Conservation (phyloP, 768 basidiomycete genomes). For the Tremella fuciformis region DNA sequence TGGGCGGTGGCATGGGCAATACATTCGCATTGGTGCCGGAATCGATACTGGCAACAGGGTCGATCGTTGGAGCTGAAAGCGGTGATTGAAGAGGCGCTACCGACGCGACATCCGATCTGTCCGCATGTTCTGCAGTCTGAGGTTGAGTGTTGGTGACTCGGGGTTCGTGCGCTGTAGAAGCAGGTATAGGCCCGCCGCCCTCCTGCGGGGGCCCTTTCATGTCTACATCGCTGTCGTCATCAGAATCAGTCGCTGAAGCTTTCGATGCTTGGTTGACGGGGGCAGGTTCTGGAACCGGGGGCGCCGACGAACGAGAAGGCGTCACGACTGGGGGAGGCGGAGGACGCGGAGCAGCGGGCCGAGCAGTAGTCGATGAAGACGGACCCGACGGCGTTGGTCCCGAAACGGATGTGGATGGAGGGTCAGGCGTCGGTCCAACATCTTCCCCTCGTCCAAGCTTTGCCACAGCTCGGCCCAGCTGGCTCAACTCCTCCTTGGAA, state of each 20-base stretch:
- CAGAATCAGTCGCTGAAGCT: conserved; percentile 18
- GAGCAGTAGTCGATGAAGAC: neutral
- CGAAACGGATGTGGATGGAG: conserved; percentile 6
- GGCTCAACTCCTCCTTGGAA: conserved; percentile 38
- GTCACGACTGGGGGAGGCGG: too few species aligned
- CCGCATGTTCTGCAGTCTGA: neutral
- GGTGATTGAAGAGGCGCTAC: too few species aligned
- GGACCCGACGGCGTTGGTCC: neutral
- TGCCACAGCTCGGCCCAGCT: conserved; percentile 33
- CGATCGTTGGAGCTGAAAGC: neutral
- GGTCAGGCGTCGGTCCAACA: conserved; percentile 18
- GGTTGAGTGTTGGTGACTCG: neutral
- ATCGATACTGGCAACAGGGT: neutral
- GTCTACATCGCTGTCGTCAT: conserved; percentile 23
- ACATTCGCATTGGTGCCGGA: neutral
- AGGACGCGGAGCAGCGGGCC: too few species aligned
- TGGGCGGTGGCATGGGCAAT: neutral
- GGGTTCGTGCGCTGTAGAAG: neutral
- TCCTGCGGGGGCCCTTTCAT: conserved; percentile 40
- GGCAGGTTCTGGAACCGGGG: neutral
- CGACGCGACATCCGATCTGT: neutral
- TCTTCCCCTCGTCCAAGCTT: conserved; percentile 34
- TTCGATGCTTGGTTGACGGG: neutral
- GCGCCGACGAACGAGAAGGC: neutral
- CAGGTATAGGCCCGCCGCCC: conserved; percentile 32